These are phyloP conservation scores for Mycena pura DNA, from an alignment of 768 basidiomycete genomes.

Conservation along the genomic window DNA sequence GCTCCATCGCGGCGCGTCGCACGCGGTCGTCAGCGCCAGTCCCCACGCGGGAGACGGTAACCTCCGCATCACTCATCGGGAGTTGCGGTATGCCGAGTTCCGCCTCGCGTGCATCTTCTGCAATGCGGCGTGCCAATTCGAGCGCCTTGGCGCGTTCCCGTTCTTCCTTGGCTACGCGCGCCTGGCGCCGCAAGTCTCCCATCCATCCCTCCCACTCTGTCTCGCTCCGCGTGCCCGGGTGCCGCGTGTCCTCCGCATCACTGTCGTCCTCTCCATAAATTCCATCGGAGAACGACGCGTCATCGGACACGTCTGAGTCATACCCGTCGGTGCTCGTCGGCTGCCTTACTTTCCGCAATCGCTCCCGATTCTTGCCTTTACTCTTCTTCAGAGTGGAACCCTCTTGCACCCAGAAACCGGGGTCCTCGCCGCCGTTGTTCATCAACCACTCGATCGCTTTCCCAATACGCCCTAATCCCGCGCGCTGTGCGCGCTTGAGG, in stretches of 20 bases:
- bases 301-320: constrained; percentile 25
- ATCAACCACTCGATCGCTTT: constrained; percentile 58
- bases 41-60: constrained; percentile 1
- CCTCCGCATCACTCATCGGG: not conserved
- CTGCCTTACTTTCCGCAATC: not conserved
- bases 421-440: constrained; percentile 35
- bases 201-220: constrained; percentile 74
- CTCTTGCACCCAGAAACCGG: constrained; percentile 17
- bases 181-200: constrained; percentile 57
- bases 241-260: constrained; percentile 45
- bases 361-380: not conserved
- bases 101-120: constrained; percentile 24
- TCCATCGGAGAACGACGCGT: constrained; percentile 21
- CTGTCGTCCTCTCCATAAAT: constrained; percentile 36
- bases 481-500: constrained; percentile 56
- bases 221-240: constrained; percentile 44
- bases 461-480: constrained; percentile 65
- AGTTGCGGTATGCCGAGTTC: constrained; percentile 12
- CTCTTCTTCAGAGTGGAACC: not conserved
- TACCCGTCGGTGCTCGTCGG: constrained; percentile 26
- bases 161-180: constrained; percentile 35
- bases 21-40: constrained; percentile 21
- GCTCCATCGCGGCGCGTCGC: constrained; percentile 37
- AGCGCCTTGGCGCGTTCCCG: not conserved
- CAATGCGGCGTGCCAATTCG: constrained; percentile 24